Conservation (phyloP, 768 basidiomycete genomes). For the Leucosporidium yakuticum region DNA sequence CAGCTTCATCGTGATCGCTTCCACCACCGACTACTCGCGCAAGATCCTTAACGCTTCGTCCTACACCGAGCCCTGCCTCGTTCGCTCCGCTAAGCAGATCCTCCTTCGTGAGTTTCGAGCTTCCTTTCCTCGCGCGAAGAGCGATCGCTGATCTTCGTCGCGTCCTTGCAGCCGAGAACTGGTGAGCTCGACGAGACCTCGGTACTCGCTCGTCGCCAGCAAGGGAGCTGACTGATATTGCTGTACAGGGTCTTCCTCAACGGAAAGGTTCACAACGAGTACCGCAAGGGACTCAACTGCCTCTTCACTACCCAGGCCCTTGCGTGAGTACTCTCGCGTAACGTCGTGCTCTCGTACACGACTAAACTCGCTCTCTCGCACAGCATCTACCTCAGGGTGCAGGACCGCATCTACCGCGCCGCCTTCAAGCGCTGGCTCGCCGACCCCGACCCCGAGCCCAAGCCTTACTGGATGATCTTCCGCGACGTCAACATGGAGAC, state of each 20-base stretch:
- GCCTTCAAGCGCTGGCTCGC: constrained; percentile 70
- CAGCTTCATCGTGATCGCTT: constrained; percentile 98
- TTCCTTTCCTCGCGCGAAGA: constrained; percentile 31
- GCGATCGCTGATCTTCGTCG: not conserved
- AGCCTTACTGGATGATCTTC: constrained; percentile 71
- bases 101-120: constrained; percentile 85
- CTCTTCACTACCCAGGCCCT: constrained; percentile 94
- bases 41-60: constrained; percentile 93
- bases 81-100: constrained; percentile 81
- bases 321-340: constrained; percentile 53
- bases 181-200: not conserved
- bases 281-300: constrained; percentile 79
- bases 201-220: not conserved
- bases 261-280: constrained; percentile 87
- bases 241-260: constrained; percentile 83
- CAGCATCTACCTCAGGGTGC: constrained; percentile 76
- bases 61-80: constrained; percentile 89
- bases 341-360: not conserved
- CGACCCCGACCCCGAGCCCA: constrained; percentile 48
- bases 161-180: constrained; percentile 30
- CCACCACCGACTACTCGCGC: constrained; percentile 83
- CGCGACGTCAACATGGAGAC: constrained; percentile 96
- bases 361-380: not conserved
- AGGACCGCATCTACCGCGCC: constrained; percentile 73
- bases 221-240: not conserved